A percentile compares a stretch with the other conserved stretches of the same genome.
These are phyloP conservation scores for Phytophthora rubi DNA, from an alignment of 352 stramenopile species.

Conservation along the genomic window DNA sequence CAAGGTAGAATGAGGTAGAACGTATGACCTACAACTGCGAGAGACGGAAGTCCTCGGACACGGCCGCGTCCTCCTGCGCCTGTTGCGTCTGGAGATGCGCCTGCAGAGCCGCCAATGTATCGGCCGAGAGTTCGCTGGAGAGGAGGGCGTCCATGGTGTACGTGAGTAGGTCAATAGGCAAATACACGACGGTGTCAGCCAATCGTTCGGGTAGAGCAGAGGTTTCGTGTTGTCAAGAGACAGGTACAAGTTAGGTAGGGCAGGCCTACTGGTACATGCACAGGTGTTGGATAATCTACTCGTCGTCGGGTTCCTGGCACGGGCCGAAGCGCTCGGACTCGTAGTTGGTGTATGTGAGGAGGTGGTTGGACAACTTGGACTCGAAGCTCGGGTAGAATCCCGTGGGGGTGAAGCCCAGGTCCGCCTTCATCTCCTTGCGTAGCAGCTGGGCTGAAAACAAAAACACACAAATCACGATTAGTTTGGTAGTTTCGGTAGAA, in stretches of 20 bases:
- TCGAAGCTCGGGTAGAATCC: conserved; percentile 58
- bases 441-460: conserved; percentile 40
- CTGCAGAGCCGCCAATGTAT: conserved; percentile 59
- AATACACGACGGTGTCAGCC: conserved; percentile 20
- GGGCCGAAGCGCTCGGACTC: conserved; percentile 48
- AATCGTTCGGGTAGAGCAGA: conserved; percentile 22
- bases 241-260: not conserved
- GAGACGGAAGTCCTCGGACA: conserved; percentile 63
- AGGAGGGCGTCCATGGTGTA: conserved; percentile 46
- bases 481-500: no score
- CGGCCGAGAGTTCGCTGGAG: conserved; percentile 53
- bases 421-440: conserved; percentile 49
- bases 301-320: conserved; percentile 36
- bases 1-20: no score
- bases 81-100: conserved; percentile 55
- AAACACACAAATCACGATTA: no score
- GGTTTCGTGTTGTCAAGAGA: conserved; percentile 15
- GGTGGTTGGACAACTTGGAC: conserved; percentile 61
- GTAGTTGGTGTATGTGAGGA: conserved; percentile 67
- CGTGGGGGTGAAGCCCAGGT: conserved; percentile 54
- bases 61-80: conserved; percentile 39
- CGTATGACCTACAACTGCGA: conserved; percentile 51
- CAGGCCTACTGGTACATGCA: no score
- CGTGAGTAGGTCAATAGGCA: not conserved
- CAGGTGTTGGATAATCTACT: not conserved